Percentiles rank a stretch among this genome's conserved stretches.
These are phyloP conservation scores for Peronospora tabacina DNA, from an alignment of 352 stramenopile species.

Conservation along the genomic window DNA sequence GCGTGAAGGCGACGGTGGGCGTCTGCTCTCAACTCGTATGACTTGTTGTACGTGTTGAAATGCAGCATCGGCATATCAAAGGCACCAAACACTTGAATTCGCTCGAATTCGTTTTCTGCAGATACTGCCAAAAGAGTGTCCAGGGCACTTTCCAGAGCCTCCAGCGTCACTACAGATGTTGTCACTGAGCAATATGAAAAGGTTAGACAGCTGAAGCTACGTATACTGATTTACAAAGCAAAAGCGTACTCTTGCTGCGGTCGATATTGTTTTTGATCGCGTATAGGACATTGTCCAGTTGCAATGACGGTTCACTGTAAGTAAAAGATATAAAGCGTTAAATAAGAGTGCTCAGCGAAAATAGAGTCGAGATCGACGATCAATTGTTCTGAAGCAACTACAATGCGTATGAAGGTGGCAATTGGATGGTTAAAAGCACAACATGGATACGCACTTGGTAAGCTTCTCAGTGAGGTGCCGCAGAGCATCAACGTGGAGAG, in stretches of 20 bases:
- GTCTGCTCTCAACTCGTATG: conserved; percentile 67
- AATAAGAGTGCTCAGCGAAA: conserved; percentile 2
- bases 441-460: conserved; percentile 34
- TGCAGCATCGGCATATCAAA: conserved; percentile 65
- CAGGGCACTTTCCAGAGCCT: conserved; percentile 73
- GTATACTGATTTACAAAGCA: background rate
- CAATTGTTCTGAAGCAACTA: conserved; percentile 2
- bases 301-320: conserved; percentile 55
- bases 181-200: conserved; percentile 39
- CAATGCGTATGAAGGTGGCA: conserved; percentile 1
- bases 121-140: conserved; percentile 78
- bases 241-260: conserved; percentile 68
- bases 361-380: background rate
- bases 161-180: conserved; percentile 74
- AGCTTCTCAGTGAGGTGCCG: conserved; percentile 58
- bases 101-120: conserved; percentile 70
- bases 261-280: conserved; percentile 88
- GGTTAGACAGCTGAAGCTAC: background rate
- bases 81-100: conserved; percentile 77
- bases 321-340: conserved; percentile 1
- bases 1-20: conserved; percentile 50
- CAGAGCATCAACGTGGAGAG: conserved; percentile 67
- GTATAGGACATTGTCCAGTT: conserved; percentile 78
- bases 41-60: conserved; percentile 56
- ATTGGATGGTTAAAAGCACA: conserved; percentile 3